Evolutionary conservation across 441 rosid species (phyloP), one percentile per base, ranked within the genome.

Genomic region (Gossypium laxum): DNA sequence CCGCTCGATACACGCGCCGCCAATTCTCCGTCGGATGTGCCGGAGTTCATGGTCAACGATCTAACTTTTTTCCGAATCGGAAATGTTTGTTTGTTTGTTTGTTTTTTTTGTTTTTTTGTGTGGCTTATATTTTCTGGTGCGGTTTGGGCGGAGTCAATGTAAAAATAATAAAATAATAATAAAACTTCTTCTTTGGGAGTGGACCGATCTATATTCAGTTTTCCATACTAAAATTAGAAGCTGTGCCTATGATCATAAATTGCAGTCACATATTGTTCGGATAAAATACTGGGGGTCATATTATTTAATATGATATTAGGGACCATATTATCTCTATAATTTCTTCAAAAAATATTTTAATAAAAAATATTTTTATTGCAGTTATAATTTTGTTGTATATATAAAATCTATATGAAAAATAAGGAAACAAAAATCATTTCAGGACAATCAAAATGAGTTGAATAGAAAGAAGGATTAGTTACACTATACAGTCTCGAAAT

Each of bases 31-130:
- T 82, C 67, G 72, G 85, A 63, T 67, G 76, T 66, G 50, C 74
- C 85, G 61, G 84, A 80, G 72, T 86, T 89, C 87, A 82, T 83
- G 68, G 55, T n/a, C n/a, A 30, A 18, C 47, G 65, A 26, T 60
- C 38, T 2, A 4, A 26, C 22, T 2, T 26, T 17, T 22, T n/a
- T 30, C 5, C 80, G 12, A 57, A 34, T 8, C 17, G 21, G 5
- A 15, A 19, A 0, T 10, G 32, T 0, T 17, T 0, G 7, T 2
- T 5, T 52, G 2, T 2, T 45, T 2, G 51, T 45, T 45, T 32
- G 28, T 3, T 3, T 28, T 28, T 3, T 26, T 43, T 0, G 14
- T 43, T 43, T 28, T 28, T 28, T 28, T 17, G 19, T n/a, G 51
- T 1, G 22, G 47, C 8, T 4, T 30, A 56, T 56, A 56, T 50